A percentile compares a stretch with the other conserved stretches of the same genome.
Conservation (phyloP, 148 eudicot genomes). For the Diospyros lotus region DNA sequence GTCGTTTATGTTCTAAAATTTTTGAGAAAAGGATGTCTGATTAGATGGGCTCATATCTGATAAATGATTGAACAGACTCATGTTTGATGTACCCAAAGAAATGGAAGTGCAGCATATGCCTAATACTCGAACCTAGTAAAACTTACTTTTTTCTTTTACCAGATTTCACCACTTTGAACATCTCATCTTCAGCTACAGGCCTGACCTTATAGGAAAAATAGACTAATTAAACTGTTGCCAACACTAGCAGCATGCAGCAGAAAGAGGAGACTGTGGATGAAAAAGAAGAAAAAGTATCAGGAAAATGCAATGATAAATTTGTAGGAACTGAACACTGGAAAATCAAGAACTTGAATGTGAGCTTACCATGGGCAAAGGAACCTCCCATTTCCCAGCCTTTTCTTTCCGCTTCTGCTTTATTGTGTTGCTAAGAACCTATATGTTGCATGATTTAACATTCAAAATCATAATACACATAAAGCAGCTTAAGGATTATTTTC, state of each 20-base stretch:
- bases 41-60: too few relatives aligned
- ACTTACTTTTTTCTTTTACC: constrained; percentile 95
- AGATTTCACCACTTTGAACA: constrained; percentile 83
- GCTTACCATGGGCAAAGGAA: constrained; percentile 88
- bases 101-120: too few relatives aligned
- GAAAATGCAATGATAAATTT: too few relatives aligned
- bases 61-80: too few relatives aligned
- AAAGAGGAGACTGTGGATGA: too few relatives aligned
- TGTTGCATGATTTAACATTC: not conserved
- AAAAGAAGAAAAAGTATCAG: too few relatives aligned
- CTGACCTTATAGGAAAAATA: constrained; percentile 52
- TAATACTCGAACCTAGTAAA: not conserved
- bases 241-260: too few relatives aligned
- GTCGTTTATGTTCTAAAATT: too few relatives aligned
- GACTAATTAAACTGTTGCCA: too few relatives aligned
- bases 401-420: constrained; percentile 96
- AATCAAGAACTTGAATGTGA: not conserved
- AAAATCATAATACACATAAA: not conserved
- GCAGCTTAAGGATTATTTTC: not conserved
- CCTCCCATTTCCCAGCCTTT: constrained; percentile 99
- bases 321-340: too few relatives aligned
- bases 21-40: not conserved
- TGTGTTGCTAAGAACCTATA: constrained; percentile 87
- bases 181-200: constrained; percentile 98
- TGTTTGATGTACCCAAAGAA: too few relatives aligned